These are phyloP conservation scores for Moricandia arvensis DNA, from an alignment of 345 rosid species.

Conservation along the genomic window DNA sequence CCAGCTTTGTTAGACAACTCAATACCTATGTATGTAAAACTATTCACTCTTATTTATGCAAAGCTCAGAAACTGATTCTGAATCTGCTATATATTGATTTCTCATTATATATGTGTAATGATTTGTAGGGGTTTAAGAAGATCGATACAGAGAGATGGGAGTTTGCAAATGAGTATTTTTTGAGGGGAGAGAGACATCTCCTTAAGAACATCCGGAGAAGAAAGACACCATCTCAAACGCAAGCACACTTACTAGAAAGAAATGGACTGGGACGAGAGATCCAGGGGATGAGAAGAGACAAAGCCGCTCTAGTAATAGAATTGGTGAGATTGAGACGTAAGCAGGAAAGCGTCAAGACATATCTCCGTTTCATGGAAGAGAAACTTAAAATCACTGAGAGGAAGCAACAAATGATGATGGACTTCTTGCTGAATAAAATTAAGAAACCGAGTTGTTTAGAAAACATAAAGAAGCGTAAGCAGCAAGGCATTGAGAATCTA, in stretches of 20 bases:
- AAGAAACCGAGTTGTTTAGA: conserved; percentile 45
- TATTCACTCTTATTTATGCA: not conserved
- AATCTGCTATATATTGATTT: not conserved
- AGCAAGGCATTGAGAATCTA: conserved; percentile 42
- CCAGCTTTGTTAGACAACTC: conserved; percentile 73
- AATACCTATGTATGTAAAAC: conserved; percentile 58
- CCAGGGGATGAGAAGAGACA: conserved; percentile 49
- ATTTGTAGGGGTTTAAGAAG: conserved; percentile 82
- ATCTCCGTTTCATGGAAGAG: conserved; percentile 54
- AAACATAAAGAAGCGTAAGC: conserved; percentile 44
- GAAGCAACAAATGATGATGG: conserved; percentile 59
- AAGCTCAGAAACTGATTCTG: not conserved
- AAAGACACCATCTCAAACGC: conserved; percentile 33
- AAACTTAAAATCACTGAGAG: conserved; percentile 46
- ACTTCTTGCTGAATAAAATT: conserved; percentile 61
- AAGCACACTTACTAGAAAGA: conserved; percentile 28
- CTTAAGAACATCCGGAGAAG: conserved; percentile 59
- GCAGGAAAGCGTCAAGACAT: conserved; percentile 46
- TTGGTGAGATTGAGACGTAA: conserved; percentile 54
- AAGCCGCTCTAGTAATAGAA: conserved; percentile 49
- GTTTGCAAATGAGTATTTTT: conserved; percentile 64
- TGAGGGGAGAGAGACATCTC: conserved; percentile 60
- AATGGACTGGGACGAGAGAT: conserved; percentile 52
- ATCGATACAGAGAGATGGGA: conserved; percentile 94
- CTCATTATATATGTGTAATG: not conserved